Evolutionary conservation across 768 basidiomycete genomes (phyloP).

Genomic region (Boletus patriciae): DNA sequence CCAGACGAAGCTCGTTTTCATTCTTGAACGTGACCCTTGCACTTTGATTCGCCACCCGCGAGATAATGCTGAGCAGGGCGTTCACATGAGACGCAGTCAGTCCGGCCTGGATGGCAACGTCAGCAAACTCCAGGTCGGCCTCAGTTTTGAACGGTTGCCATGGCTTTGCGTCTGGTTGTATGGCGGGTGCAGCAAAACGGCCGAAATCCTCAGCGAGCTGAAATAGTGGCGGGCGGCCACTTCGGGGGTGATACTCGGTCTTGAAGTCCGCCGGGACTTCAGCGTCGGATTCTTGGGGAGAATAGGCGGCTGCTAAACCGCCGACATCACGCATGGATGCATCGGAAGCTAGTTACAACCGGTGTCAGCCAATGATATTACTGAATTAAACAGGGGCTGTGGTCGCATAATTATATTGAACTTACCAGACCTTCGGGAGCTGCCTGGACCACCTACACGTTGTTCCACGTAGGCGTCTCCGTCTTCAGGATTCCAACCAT

Average conservation of each 20-base stretch:
- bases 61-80: neutral
- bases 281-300: neutral
- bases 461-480: neutral
- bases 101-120: neutral
- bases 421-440: neutral
- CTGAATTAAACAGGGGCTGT: neutral
- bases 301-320: neutral
- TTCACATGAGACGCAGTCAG: neutral
- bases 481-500: neutral
- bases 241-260: neutral
- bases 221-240: neutral
- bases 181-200: neutral
- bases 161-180: neutral
- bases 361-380: neutral
- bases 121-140: neutral
- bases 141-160: neutral
- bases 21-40: neutral
- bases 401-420: too few relatives aligned
- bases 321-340: neutral
- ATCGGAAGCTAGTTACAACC: neutral
- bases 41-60: neutral
- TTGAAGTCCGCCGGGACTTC: neutral
- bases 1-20: neutral
- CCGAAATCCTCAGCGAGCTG: neutral
- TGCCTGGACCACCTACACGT: neutral